phyloP scores from a whole-genome alignment of 129 eudicot species.

The Helichrysum umbraculigerum region DNA sequence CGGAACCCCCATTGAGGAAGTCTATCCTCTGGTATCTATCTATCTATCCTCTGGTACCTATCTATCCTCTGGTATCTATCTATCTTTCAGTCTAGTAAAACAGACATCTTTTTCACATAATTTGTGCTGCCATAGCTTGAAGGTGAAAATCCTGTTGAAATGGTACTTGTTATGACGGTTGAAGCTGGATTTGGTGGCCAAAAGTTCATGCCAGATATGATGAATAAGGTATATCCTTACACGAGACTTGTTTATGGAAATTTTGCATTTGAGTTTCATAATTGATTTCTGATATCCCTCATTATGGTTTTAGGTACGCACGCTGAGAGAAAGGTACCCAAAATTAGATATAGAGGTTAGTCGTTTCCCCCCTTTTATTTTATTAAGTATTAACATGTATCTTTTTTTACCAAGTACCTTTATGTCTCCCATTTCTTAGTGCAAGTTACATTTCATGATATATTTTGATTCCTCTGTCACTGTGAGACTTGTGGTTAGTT shows the following conservation, averaged over 20 bases:
- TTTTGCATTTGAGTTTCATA: not conserved
- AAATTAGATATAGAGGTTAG: slow-evolving; percentile 83
- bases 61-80: slow-evolving; percentile 73
- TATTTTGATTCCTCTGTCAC: not conserved
- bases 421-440: not conserved
- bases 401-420: not conserved
- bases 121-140: slow-evolving; percentile 49
- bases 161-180: slow-evolving; percentile 97
- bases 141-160: slow-evolving; percentile 70
- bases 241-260: not conserved
- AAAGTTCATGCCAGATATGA: slow-evolving; percentile 91
- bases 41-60: not conserved
- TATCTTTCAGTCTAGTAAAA: not conserved
- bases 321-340: slow-evolving; percentile 68
- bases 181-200: slow-evolving; percentile 99
- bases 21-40: slow-evolving; percentile 73
- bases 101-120: not conserved
- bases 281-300: not conserved
- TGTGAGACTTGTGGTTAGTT: not conserved
- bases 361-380: not conserved
- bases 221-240: slow-evolving; percentile 66
- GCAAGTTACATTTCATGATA: slow-evolving; percentile 6
- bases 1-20: slow-evolving; percentile 86
- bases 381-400: not conserved
- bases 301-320: slow-evolving; percentile 55